phyloP scores from a whole-genome alignment of 2,329 filamentous ascomycete species.

The Zalaria sp. region DNA sequence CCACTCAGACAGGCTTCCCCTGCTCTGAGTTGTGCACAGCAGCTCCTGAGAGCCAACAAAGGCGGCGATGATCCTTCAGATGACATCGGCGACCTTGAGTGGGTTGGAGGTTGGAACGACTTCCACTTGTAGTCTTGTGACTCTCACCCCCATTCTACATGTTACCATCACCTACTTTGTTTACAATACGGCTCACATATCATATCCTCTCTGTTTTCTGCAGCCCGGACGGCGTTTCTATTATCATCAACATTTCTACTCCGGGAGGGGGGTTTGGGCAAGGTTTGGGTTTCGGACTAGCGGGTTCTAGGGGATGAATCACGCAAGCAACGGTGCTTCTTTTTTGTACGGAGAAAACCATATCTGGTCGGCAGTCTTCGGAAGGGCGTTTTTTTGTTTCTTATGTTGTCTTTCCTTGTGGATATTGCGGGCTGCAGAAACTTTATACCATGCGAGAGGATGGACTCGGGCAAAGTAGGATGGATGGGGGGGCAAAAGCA shows the following conservation, averaged over 20 bases:
- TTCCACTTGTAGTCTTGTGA: slow-evolving; percentile 42
- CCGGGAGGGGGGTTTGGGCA: not conserved
- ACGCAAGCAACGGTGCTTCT: not conserved
- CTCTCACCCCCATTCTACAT: slow-evolving; percentile 1
- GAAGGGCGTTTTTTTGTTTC: slow-evolving; percentile 2
- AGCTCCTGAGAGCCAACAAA: slow-evolving; percentile 12
- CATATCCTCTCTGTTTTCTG: slow-evolving; percentile 3
- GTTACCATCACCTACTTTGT: slow-evolving; percentile 1
- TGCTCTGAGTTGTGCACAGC: slow-evolving; percentile 7
- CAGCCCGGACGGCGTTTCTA: slow-evolving; percentile 2
- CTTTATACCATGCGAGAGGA: not conserved
- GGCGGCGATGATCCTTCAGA: slow-evolving; percentile 25
- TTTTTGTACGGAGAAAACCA: not conserved
- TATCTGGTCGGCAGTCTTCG: slow-evolving; percentile 1
- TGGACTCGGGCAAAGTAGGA: not conserved
- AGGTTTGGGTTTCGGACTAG: not conserved
- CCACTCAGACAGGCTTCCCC: slow-evolving; percentile 6
- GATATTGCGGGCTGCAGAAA: slow-evolving; percentile 4
- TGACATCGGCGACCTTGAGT: slow-evolving; percentile 73
- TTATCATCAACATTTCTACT: slow-evolving; percentile 1
- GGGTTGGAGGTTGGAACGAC: slow-evolving; percentile 84
- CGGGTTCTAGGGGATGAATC: not conserved
- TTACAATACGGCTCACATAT: not conserved
- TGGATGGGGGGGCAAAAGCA: not conserved
- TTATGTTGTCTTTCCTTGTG: slow-evolving; percentile 3